phyloP scores from a whole-genome alignment of 495 filamentous ascomycete genomes.

The Xylaria flabelliformis region DNA sequence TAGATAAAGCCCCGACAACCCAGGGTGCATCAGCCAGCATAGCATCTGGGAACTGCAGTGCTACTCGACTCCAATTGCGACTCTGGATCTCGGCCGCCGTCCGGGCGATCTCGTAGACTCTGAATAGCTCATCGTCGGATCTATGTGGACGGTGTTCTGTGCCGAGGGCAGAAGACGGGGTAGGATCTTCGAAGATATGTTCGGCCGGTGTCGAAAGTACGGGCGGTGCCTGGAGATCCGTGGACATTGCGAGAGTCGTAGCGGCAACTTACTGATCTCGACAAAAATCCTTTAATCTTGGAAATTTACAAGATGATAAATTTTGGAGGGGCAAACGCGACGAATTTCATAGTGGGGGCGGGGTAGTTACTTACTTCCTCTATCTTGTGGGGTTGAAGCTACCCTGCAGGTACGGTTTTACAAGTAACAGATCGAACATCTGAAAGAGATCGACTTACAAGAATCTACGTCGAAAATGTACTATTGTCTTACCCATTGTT shows the following conservation, averaged over 20 bases:
- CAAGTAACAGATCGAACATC: neutral
- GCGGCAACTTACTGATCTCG: neutral
- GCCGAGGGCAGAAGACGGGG: conserved; percentile 38
- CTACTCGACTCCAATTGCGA: conserved; percentile 76
- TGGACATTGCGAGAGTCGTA: conserved; percentile 37
- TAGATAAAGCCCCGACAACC: conserved; percentile 72
- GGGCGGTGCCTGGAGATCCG: conserved; percentile 61
- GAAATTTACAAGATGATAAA: neutral
- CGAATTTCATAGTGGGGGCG: conserved; percentile 24
- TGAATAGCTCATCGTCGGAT: conserved; percentile 72
- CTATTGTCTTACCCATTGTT: too few relatives aligned
- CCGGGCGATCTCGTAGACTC: conserved; percentile 85
- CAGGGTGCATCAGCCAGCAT: conserved; percentile 86
- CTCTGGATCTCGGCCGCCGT: conserved; percentile 76
- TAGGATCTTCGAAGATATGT: conserved; percentile 72
- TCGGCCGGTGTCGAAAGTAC: conserved; percentile 88
- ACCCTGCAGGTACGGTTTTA: neutral
- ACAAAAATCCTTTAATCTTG: neutral
- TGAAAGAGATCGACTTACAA: neutral
- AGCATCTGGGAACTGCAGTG: conserved; percentile 91
- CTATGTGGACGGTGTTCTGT: conserved; percentile 47
- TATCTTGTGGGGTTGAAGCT: too few relatives aligned
- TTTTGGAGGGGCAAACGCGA: conserved; percentile 23
- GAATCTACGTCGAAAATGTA: neutral
- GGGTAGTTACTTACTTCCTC: neutral